A percentile compares a stretch with the other conserved stretches of the same genome.
Evolutionary conservation across 441 rosid species (phyloP).

Genomic region (Aquilaria agallochum): DNA sequence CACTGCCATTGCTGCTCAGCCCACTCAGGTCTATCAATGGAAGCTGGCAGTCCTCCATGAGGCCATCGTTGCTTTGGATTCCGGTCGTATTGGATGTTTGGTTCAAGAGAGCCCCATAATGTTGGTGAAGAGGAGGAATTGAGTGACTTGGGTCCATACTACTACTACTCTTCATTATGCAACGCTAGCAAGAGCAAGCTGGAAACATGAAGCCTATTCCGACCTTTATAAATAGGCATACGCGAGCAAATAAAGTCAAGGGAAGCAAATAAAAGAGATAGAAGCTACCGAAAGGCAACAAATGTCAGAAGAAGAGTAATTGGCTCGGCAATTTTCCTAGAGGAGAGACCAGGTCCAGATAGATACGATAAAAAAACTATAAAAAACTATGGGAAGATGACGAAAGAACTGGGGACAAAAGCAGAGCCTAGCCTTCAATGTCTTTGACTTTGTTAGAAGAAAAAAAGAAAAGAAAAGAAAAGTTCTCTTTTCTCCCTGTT

Average conservation of each 20-base stretch:
- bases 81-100: slow-evolving; percentile 6
- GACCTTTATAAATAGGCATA: background rate
- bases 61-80: background rate
- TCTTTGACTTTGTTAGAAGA: slow-evolving; percentile 8
- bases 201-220: background rate
- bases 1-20: slow-evolving; percentile 16
- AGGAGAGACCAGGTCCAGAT: slow-evolving; percentile 16
- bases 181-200: background rate
- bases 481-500: too few relatives aligned
- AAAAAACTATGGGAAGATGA: slow-evolving; percentile 6
- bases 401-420: slow-evolving; percentile 9
- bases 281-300: slow-evolving; percentile 31
- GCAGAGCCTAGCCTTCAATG: slow-evolving; percentile 1
- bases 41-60: slow-evolving; percentile 42
- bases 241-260: slow-evolving; percentile 12
- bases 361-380: background rate
- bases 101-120: slow-evolving; percentile 23
- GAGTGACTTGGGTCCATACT: slow-evolving; percentile 11
- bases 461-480: too few relatives aligned
- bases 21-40: slow-evolving; percentile 50
- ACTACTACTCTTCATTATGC: background rate
- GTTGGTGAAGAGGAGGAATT: slow-evolving; percentile 41
- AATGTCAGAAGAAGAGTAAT: slow-evolving; percentile 32
- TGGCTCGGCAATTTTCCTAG: slow-evolving; percentile 10
- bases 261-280: slow-evolving; percentile 16